These are phyloP conservation scores for Aegilops sharonensis DNA, from an alignment of 176 grass and related monocot species.

Conservation along the genomic window DNA sequence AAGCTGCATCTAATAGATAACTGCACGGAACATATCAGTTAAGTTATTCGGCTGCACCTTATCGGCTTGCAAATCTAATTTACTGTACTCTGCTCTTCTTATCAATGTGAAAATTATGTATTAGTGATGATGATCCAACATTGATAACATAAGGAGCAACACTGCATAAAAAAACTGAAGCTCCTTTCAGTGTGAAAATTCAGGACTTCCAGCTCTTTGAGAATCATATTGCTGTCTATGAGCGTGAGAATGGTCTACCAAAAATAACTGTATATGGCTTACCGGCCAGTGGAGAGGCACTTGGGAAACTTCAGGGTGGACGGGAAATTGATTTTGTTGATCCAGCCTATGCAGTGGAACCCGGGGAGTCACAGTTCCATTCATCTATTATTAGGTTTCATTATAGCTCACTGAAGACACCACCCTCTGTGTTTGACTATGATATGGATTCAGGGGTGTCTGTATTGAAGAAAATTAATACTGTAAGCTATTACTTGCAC, in stretches of 20 bases:
- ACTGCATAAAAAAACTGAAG: constrained; percentile 16
- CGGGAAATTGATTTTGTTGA: constrained; percentile 68
- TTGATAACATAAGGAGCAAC: background rate
- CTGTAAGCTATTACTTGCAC: constrained; percentile 47
- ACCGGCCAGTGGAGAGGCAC: constrained; percentile 59
- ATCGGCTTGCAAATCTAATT: background rate
- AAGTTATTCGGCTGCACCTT: background rate
- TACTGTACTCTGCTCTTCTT: background rate
- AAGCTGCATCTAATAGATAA: constrained; percentile 10
- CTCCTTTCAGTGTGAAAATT: constrained; percentile 77
- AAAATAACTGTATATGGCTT: constrained; percentile 67
- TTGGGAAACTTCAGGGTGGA: constrained; percentile 61
- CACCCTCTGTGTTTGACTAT: constrained; percentile 73
- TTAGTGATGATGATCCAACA: background rate
- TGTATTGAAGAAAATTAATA: constrained; percentile 78
- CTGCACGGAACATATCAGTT: background rate
- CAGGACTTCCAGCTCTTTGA: constrained; percentile 72
- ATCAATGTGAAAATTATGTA: background rate
- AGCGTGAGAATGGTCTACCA: constrained; percentile 82
- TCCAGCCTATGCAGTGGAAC: constrained; percentile 61
- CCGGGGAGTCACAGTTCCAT: constrained; percentile 56
- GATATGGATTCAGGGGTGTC: constrained; percentile 79
- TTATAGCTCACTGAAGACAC: constrained; percentile 84
- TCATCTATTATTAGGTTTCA: constrained; percentile 66
- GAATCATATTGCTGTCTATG: constrained; percentile 77